Percentiles rank a stretch among this genome's conserved stretches.
phyloP scores from a whole-genome alignment of 306 rosid genomes.

The Abrus precatorius region DNA sequence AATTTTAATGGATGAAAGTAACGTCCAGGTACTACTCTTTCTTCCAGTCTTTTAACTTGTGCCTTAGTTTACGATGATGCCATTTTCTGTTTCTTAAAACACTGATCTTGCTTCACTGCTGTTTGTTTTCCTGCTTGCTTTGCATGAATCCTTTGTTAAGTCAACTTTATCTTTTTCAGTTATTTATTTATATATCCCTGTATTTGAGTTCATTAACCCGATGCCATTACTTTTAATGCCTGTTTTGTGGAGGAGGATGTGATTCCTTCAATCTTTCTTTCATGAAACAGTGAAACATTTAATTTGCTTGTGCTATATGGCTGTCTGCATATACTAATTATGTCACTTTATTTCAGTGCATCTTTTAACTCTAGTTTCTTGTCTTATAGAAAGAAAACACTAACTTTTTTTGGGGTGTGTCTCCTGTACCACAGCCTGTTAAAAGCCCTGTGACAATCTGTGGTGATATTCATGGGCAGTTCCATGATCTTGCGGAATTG shows the following conservation, averaged over 20 bases:
- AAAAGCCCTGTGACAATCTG: conserved; percentile 99
- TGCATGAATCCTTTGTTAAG: conserved; percentile 24
- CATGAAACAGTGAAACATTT: conserved; percentile 11
- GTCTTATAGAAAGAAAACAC: conserved; percentile 31
- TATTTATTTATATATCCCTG: conserved; percentile 24
- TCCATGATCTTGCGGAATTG: conserved; percentile 99
- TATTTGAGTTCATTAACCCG: conserved; percentile 15
- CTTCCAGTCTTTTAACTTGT: conserved; percentile 43
- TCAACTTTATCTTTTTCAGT: not conserved
- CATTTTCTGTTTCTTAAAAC: conserved; percentile 27
- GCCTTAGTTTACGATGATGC: conserved; percentile 25
- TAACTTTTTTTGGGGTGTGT: conserved; percentile 37
- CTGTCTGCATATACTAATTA: conserved; percentile 27
- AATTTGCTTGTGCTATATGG: conserved; percentile 24
- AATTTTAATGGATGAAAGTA: conserved; percentile 94
- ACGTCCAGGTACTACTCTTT: conserved; percentile 83
- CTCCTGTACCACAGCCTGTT: conserved; percentile 83
- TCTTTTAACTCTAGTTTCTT: conserved; percentile 24
- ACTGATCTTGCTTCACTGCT: conserved; percentile 38
- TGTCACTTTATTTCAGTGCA: not conserved
- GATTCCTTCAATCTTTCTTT: conserved; percentile 17
- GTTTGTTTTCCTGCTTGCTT: conserved; percentile 15
- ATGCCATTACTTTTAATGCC: not conserved
- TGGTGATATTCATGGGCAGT: conserved; percentile 99
- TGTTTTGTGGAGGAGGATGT: conserved; percentile 32